These are phyloP conservation scores for Xanthoconium purpureum DNA, from an alignment of 768 basidiomycete genomes.

Conservation along the genomic window DNA sequence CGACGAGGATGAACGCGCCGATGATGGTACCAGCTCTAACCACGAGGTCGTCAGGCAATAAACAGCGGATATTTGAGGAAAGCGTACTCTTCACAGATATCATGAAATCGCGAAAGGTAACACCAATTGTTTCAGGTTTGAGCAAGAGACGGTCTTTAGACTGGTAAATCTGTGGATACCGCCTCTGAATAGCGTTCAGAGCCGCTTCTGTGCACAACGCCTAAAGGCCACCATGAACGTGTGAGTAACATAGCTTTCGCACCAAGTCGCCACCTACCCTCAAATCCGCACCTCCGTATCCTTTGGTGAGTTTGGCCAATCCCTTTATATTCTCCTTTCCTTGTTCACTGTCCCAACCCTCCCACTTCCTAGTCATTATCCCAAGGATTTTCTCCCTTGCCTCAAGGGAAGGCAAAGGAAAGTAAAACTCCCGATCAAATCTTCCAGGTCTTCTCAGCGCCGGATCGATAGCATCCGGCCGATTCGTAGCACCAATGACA, in stretches of 20 bases:
- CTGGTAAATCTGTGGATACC: slow-evolving; percentile 97
- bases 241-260: slow-evolving; percentile 1
- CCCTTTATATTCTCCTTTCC: slow-evolving; percentile 53
- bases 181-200: slow-evolving; percentile 90
- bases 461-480: slow-evolving; percentile 97
- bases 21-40: slow-evolving; percentile 89
- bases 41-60: slow-evolving; percentile 5
- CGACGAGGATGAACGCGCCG: slow-evolving; percentile 86
- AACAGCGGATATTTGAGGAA: neutral
- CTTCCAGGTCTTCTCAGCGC: slow-evolving; percentile 90
- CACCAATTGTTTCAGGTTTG: slow-evolving; percentile 79
- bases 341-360: slow-evolving; percentile 64
- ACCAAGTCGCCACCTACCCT: slow-evolving; percentile 51
- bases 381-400: slow-evolving; percentile 85
- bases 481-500: slow-evolving; percentile 96
- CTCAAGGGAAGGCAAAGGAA: slow-evolving; percentile 80
- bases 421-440: slow-evolving; percentile 98
- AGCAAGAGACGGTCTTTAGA: slow-evolving; percentile 81
- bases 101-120: slow-evolving; percentile 92
- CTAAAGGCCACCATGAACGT: slow-evolving; percentile 34
- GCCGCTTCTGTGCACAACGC: slow-evolving; percentile 97
- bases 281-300: slow-evolving; percentile 96
- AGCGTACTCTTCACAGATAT: slow-evolving; percentile 88
- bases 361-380: slow-evolving; percentile 91
- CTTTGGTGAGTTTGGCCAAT: slow-evolving; percentile 88